Base-by-base conservation (phyloP, 208 protist genomes). In the Entamoeba nuttalli region DNA sequence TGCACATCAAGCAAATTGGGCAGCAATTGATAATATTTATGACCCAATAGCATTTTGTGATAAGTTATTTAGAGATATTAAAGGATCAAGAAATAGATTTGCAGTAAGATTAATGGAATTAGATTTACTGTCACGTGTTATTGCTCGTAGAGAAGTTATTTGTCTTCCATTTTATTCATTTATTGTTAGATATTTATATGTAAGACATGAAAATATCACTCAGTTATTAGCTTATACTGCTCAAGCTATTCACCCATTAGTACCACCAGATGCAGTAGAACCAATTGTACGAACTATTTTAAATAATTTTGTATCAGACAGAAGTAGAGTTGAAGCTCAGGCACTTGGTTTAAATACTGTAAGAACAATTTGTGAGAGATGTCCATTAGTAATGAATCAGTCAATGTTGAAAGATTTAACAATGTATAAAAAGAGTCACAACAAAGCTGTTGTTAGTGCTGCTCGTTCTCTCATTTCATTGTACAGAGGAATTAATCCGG, bases 231-330 rank as follows among this genome's bases (percentile, higher is more conserved):
- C 98, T 3, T 97, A 98, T 50, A 97, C 97, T 25, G 97, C 98
- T 5, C 98, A 99, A 98, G 98, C 98, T 51, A 98, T 98, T 52
- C 99, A 99, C 96, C 97, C 97, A 19, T 97, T 98, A 94, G 97
- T 99, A 9, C 98, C 98, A 14, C 98, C 98, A 0, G 99, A 99
- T 52, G 96, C 96, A 0, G 50, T 98, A 9, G 96, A 97, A 94
- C 95, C 98, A 53, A 96, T 99, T n/a, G 96, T 99, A 93, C 97
- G 96, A 95, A 96, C 98, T 25, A 98, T 99, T 62, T 98, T 98
- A 0, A 98, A 99, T 96, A 98, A 99, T 96, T 99, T 99, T 97
- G 98, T 99, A 0, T 98, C 97, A 4, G 98, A 99, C 95, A 97
- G 98, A 25, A 98, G 98, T 50, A 97, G 97, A 25, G 96, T 98